Percentiles rank a stretch among this genome's conserved stretches.
Evolutionary conservation across 768 basidiomycete species (phyloP).

Genomic region (Dentipellis sp.): DNA sequence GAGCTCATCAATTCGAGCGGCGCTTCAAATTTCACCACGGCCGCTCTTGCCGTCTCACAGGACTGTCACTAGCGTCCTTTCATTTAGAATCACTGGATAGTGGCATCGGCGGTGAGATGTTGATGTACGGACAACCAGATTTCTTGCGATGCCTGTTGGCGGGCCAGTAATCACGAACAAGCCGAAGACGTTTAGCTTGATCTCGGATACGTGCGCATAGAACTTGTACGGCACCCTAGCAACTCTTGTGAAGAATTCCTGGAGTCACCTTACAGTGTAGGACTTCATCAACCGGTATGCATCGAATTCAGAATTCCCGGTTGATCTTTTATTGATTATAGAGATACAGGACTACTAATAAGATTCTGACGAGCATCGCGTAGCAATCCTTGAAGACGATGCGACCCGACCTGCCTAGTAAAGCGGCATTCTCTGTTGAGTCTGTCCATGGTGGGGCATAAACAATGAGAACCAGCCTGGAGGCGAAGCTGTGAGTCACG

Average conservation of each 20-base stretch:
- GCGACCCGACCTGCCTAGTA: neutral
- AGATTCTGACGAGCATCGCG: too few species aligned
- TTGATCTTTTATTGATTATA: too few species aligned
- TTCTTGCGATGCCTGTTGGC: neutral
- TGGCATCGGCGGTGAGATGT: too few species aligned
- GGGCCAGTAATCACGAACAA: neutral
- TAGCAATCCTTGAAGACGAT: neutral
- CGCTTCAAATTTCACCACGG: too few species aligned
- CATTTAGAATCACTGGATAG: too few species aligned
- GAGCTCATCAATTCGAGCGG: too few species aligned
- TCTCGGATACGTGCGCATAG: slow-evolving; percentile 24
- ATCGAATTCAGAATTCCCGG: slow-evolving; percentile 20
- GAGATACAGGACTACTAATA: too few species aligned
- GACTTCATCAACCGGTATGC: slow-evolving; percentile 19
- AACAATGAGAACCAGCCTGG: slow-evolving; percentile 14
- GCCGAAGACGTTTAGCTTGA: neutral
- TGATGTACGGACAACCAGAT: too few species aligned
- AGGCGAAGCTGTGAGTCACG: neutral
- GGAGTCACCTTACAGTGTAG: slow-evolving; percentile 21
- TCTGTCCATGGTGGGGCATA: slow-evolving; percentile 13
- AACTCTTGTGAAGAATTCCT: slow-evolving; percentile 15
- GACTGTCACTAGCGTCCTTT: too few species aligned
- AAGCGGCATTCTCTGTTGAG: slow-evolving; percentile 12
- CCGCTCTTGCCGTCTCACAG: too few species aligned
- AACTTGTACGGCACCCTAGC: slow-evolving; percentile 27